Evolutionary conservation across 1,284 basidiomycete genomes (phyloP), one percentile per base, ranked within the genome.

Genomic region (Omphalotus olearius): DNA sequence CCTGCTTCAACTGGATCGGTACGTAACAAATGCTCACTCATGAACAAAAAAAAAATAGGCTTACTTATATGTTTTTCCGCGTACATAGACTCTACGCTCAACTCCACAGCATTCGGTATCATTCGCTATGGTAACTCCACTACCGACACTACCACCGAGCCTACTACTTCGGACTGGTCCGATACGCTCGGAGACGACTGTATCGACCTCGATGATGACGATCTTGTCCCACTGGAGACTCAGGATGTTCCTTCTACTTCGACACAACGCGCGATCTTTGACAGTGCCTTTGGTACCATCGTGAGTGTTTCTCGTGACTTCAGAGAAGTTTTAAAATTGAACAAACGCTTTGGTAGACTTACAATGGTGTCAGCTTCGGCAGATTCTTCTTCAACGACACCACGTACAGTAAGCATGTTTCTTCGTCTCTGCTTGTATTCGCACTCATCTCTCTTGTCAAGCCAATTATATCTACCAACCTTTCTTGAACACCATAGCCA

Each of bases 381-480:
- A 42, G 41, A 9, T 42, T 42, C 41, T 42, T 42, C 20, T 7
- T 42, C 5, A 42, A 42, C 18, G 41, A 42, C 18, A 42, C 41
- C 14, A 18, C 41, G 6, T 42, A 42, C 26, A 23, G 41, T 42
- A 9, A 42, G 41, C 20, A 23, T 42, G 3, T 14, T 10, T 42
- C 13, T 42, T 33, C 30, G 2, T 33, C 30, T 9, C 9, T 9
- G 7, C 9, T 33, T 33, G 23, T 23, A 23, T 3, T 23, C 13
- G 6, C 36, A 2, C 36, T 17, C 2, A 23, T 10, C 2, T 17
- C n/a, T 9, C 6, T 40, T n/a, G 16, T 40, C 38, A 18, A 42
- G 41, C 18, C 41, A 42, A 42, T 18, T 42, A 42, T 14, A 42
- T 42, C 41, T 42, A 42, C 18, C 41, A 42, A 9, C 41, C 41